Evolutionary conservation across 2,329 filamentous ascomycete species (phyloP).

Genomic region (Neonectria neomacrospora): DNA sequence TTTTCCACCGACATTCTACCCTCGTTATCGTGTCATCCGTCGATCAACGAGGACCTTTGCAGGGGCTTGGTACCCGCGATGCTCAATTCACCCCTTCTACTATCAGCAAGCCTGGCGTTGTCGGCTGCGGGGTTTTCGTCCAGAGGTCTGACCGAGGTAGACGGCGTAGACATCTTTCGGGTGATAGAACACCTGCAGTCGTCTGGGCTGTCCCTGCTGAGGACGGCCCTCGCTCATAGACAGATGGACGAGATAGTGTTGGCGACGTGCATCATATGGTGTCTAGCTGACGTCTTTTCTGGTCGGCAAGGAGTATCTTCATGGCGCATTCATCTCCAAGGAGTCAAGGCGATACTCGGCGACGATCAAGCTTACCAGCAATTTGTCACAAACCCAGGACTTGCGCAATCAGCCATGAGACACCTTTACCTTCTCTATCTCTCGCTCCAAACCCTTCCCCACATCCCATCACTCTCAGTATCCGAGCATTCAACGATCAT

Average conservation of each 20-base stretch:
- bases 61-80: slow-evolving; percentile 40
- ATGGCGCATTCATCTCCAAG: slow-evolving; percentile 43
- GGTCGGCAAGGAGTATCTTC: slow-evolving; percentile 35
- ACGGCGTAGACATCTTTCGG: slow-evolving; percentile 33
- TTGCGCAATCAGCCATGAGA: slow-evolving; percentile 36
- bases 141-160: slow-evolving; percentile 35
- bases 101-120: slow-evolving; percentile 43
- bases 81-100: slow-evolving; percentile 42
- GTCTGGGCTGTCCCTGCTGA: slow-evolving; percentile 38
- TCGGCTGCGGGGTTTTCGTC: slow-evolving; percentile 44
- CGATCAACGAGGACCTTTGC: slow-evolving; percentile 43
- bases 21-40: slow-evolving; percentile 42
- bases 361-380: slow-evolving; percentile 11
- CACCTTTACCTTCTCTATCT: slow-evolving; percentile 46
- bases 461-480: slow-evolving; percentile 29
- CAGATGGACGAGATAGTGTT: slow-evolving; percentile 41
- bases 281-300: slow-evolving; percentile 43
- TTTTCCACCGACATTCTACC: slow-evolving; percentile 43
- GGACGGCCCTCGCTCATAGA: slow-evolving; percentile 34
- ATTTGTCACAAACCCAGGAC: neutral
- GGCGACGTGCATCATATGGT: slow-evolving; percentile 46
- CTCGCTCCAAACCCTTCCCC: slow-evolving; percentile 42
- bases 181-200: slow-evolving; percentile 42
- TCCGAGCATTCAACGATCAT: neutral
- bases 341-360: slow-evolving; percentile 39